Evolutionary conservation across 768 basidiomycete genomes (phyloP), one percentile per base, ranked within the genome.

Genomic region (Auricularia sp.): DNA sequence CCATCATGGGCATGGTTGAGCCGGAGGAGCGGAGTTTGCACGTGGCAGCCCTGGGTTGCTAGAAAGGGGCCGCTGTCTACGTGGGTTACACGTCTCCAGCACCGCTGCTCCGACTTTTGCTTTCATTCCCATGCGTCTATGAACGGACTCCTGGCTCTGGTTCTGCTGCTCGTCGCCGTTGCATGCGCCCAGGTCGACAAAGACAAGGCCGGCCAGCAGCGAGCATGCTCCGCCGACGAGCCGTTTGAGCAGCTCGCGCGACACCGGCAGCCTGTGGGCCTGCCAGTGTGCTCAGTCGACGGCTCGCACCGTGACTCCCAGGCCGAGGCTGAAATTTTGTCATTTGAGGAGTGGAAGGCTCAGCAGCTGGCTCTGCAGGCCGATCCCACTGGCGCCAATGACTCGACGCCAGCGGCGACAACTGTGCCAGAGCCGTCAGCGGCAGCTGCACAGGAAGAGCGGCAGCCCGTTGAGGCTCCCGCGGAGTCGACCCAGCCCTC

Each of bases 321-420:
- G 47, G 47, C 47, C 44, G 47, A 21, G 47, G 47, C 56, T 7
- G 56, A 59, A 33, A 59, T 93, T 23, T 81, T 91, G 23, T 89
- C 90, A 0, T 94, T 94, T 70, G 88, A 93, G 70, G 91, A 93
- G 68, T 94, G 91, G 91, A 91, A 91, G 70, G 83, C 83, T 36
- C 89, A 83, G 68, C 87, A 87, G 64, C 70, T 77, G 59, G 74
- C 74, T 36, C 69, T 75, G 43, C 78, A 83, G 66, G 71, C 61
- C 68, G 69, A 29, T 69, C 69, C 47, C 72, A 70, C 47, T 71
- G 42, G 70, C 74, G 61, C 62, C 64, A 43, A 62, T 42, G 51
- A 65, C 63, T 42, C 39, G 43, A 60, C 56, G 34, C 44, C 59
- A 70, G 73, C 53, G 65, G 68, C 36, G 62, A 64, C 51, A 62